These are phyloP conservation scores for Nemania serpens DNA, from an alignment of 2,329 filamentous ascomycete species.

Conservation along the genomic window DNA sequence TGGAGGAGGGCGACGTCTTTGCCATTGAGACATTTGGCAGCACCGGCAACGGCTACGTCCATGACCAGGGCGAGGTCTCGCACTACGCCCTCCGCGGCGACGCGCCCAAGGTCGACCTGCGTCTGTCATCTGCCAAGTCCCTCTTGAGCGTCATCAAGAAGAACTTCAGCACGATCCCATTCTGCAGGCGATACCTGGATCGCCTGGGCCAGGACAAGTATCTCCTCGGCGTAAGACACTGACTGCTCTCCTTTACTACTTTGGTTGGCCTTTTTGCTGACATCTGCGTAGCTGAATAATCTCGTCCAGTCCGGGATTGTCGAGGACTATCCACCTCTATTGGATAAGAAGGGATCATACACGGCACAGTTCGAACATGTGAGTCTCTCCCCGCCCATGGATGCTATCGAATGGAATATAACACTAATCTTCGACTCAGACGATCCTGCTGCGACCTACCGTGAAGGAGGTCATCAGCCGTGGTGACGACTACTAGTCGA, in stretches of 20 bases:
- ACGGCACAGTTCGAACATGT: slow-evolving; percentile 95
- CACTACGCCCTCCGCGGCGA: slow-evolving; percentile 82
- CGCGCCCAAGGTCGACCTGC: slow-evolving; percentile 74
- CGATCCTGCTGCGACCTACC: slow-evolving; percentile 75
- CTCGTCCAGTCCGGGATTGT: slow-evolving; percentile 83
- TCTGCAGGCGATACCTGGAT: slow-evolving; percentile 88
- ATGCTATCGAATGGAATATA: slow-evolving; percentile 43
- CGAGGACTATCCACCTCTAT: slow-evolving; percentile 85
- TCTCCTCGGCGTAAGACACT: slow-evolving; percentile 72
- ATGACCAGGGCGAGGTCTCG: slow-evolving; percentile 86
- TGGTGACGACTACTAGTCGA: slow-evolving; percentile 77
- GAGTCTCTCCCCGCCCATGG: slow-evolving; percentile 48
- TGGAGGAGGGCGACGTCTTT: slow-evolving; percentile 96
- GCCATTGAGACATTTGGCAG: slow-evolving; percentile 96
- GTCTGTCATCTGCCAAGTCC: slow-evolving; percentile 81
- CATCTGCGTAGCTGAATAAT: slow-evolving; percentile 71
- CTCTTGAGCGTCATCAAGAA: slow-evolving; percentile 90
- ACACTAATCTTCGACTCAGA: slow-evolving; percentile 19
- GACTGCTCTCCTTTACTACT: background rate
- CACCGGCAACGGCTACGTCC: slow-evolving; percentile 86
- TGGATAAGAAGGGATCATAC: slow-evolving; percentile 92
- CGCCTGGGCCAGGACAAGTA: slow-evolving; percentile 95
- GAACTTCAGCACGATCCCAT: slow-evolving; percentile 93
- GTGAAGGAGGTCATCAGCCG: slow-evolving; percentile 88
- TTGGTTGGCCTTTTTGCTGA: slow-evolving; percentile 34